A percentile compares a stretch with the other conserved stretches of the same genome.
Evolutionary conservation across 345 rosid genomes (phyloP).

Genomic region (Brassica nigra): DNA sequence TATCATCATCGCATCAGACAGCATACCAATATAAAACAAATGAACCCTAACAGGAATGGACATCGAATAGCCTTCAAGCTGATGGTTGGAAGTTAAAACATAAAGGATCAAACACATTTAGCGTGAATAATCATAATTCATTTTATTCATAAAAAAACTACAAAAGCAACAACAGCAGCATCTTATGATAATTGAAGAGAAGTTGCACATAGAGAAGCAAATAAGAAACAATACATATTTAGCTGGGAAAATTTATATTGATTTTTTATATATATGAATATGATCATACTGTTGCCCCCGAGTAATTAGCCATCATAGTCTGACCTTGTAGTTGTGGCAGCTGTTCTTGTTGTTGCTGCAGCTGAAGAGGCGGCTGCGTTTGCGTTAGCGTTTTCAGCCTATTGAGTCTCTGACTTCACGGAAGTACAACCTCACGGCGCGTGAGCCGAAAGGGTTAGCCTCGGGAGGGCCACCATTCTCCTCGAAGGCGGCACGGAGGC

Average conservation of each 20-base stretch:
- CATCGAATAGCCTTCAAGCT: neutral
- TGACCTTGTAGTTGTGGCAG: conserved; percentile 33
- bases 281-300: conserved; percentile 35
- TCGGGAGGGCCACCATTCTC: conserved; percentile 46
- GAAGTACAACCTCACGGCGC: conserved; percentile 41
- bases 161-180: conserved; percentile 27
- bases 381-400: conserved; percentile 24
- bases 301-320: conserved; percentile 40
- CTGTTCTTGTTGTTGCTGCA: conserved; percentile 24
- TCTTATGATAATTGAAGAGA: neutral
- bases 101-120: neutral
- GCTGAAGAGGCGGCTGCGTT: conserved; percentile 28
- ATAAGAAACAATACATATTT: conserved; percentile 24
- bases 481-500: conserved; percentile 41
- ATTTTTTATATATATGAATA: neutral
- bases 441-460: conserved; percentile 42
- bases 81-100: neutral
- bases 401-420: conserved; percentile 45
- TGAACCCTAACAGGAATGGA: conserved; percentile 17
- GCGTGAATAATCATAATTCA: conserved; percentile 5
- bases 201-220: conserved; percentile 11
- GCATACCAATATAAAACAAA: neutral
- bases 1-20: neutral
- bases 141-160: conserved; percentile 18
- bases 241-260: neutral